Evolutionary conservation across 108 stramenopile genomes (phyloP).

Genomic region (Cyclotella cryptica): DNA sequence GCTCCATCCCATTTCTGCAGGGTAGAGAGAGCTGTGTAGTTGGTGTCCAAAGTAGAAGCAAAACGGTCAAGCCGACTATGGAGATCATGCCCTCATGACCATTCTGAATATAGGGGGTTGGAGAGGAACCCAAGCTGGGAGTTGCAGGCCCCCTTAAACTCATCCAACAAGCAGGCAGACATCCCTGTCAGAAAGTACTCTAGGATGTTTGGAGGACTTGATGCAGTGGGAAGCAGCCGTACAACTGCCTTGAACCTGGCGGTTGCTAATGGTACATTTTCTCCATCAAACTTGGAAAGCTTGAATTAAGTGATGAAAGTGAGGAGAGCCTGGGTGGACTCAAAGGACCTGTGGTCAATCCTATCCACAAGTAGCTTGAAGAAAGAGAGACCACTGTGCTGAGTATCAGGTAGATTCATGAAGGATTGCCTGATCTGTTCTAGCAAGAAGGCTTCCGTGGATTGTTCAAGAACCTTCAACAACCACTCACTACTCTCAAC

Average conservation of each 20-base stretch:
- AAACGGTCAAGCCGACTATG: not conserved
- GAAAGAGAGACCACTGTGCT: too few species aligned
- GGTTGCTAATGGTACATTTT: too few species aligned
- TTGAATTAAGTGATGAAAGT: too few species aligned
- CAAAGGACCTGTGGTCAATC: not conserved
- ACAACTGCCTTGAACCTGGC: not conserved
- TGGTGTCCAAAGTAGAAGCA: not conserved
- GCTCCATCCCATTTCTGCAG: not conserved
- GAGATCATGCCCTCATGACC: not conserved
- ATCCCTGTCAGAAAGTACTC: not conserved
- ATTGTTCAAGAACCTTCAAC: not conserved
- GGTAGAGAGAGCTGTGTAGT: not conserved
- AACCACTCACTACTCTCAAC: not conserved
- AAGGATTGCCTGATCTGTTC: not conserved
- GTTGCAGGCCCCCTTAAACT: too few species aligned
- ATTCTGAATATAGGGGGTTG: not conserved
- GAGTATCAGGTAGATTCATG: not conserved
- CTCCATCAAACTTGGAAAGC: not conserved
- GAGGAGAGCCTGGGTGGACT: too few species aligned
- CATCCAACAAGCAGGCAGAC: not conserved
- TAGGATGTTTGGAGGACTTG: not conserved
- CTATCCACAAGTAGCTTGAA: not conserved
- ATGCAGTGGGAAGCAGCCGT: too few species aligned
- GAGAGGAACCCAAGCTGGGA: not conserved
- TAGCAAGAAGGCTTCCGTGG: not conserved